phyloP scores from a whole-genome alignment of 805 yeast genomes.

The Wickerhamomyces bovis region DNA sequence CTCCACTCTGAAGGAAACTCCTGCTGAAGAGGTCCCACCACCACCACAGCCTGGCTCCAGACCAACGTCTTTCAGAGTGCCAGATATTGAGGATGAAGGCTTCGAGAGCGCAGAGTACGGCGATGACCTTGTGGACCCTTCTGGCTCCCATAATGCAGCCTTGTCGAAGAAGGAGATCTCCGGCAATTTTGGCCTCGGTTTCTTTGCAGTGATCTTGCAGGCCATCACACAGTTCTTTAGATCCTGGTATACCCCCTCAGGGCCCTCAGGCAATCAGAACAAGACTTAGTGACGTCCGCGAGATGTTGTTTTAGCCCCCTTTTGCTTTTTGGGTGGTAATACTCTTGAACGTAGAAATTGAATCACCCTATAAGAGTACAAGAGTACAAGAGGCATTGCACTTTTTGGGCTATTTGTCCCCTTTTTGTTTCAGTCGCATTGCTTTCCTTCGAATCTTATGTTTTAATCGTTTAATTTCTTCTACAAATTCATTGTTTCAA shows the following conservation, averaged over 20 bases:
- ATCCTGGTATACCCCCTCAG: slow-evolving; percentile 14
- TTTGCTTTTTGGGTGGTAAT: no score
- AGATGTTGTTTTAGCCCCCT: no score
- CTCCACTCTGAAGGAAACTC: slow-evolving; percentile 1
- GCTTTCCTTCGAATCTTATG: background rate
- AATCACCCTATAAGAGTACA: no score
- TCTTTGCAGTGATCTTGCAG: slow-evolving; percentile 19
- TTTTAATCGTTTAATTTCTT: background rate
- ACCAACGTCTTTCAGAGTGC: background rate
- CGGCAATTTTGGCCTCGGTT: slow-evolving; percentile 8
- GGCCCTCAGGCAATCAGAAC: no score
- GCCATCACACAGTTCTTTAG: slow-evolving; percentile 21
- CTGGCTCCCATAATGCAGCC: background rate
- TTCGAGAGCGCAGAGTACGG: background rate
- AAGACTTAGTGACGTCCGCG: background rate
- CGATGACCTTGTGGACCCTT: background rate
- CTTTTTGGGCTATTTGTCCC: no score
- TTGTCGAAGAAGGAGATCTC: background rate
- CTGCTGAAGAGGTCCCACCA: background rate
- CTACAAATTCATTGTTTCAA: background rate
- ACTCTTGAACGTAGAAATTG: no score
- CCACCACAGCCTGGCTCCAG: slow-evolving; percentile 2
- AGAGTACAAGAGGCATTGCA: no score
- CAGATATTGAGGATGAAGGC: background rate
- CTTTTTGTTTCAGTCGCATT: background rate